phyloP scores from a whole-genome alignment of 106 monocot species.

The Phalaenopsis aphrodite region DNA sequence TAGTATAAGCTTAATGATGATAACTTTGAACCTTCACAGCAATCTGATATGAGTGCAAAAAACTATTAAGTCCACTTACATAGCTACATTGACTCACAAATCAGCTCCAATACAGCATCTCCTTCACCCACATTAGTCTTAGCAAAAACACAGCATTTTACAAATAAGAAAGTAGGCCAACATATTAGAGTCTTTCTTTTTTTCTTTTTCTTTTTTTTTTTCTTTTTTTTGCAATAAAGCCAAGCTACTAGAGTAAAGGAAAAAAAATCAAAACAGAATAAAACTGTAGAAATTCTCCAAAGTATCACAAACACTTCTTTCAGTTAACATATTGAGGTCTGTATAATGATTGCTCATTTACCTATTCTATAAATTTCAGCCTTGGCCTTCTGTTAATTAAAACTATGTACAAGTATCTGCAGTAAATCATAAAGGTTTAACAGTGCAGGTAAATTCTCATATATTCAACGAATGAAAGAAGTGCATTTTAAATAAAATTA shows the following conservation, averaged over 20 bases:
- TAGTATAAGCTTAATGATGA: not conserved
- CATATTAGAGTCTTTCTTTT: not conserved
- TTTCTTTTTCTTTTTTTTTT: not conserved
- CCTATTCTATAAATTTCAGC: not conserved
- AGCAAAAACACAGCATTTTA: not conserved
- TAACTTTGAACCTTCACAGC: not conserved
- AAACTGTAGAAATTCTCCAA: too few species aligned
- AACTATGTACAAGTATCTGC: not conserved
- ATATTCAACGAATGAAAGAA: not conserved
- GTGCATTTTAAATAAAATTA: not conserved
- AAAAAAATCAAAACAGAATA: too few species aligned
- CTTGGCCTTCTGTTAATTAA: too few species aligned
- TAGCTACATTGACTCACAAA: not conserved
- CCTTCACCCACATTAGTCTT: not conserved
- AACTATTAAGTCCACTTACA: too few species aligned
- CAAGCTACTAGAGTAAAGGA: not conserved
- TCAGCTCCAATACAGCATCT: not conserved
- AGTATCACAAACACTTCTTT: not conserved
- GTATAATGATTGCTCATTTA: not conserved
- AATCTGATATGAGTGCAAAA: not conserved
- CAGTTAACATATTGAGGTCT: not conserved
- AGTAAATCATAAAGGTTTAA: not conserved
- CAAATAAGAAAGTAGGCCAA: not conserved
- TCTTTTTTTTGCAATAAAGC: not conserved
- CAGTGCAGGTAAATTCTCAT: not conserved